Base-by-base conservation (phyloP, 805 yeast species). In the Sungouiozyma ichnusensis region DNA sequence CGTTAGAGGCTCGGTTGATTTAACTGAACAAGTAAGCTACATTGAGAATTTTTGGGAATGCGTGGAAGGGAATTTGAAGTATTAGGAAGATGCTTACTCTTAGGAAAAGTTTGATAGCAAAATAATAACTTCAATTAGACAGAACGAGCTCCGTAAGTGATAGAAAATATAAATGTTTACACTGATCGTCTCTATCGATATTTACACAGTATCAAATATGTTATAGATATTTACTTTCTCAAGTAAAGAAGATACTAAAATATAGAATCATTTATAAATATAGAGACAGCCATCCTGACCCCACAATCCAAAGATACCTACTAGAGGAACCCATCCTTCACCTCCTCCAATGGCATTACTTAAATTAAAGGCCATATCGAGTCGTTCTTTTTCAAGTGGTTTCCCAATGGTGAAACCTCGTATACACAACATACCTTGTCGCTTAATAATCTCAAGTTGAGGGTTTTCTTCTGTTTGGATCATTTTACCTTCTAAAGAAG, bases 221-320 rank as follows among this genome's bases (percentile, higher is more conserved):
- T n/a, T 24, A 24, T 24, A 24, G 29, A 24, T 24, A 24, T 24
- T 24, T 11, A 24, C n/a, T n/a, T n/a, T n/a, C n/a, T n/a, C n/a
- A n/a, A n/a, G n/a, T n/a, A n/a, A n/a, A n/a, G n/a, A n/a, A n/a
- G n/a, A n/a, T n/a, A n/a, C n/a, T n/a, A n/a, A n/a, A n/a, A n/a
- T n/a, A n/a, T n/a, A n/a, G n/a, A 3, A 19, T 38, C 31, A 48
- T 45, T 48, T 53, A 39, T 55, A 63, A 49, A 67, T 69, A 55
- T 81, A 82, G 44, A 82, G 69, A 54, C 88, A 81, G 2, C 88
- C 88, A 58, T 82, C 90, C 20, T 59, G 65, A 13, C 86, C 88
- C 71, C 80, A 79, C 32, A 67, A 65, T 0, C 85, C 87, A 31
- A 48, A 52, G 0, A 78, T 63, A 4, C 72, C 72, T 3, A 73